Evolutionary conservation across 2,329 filamentous ascomycete species (phyloP).

Genomic region (Ceratocystiopsis sp.): DNA sequence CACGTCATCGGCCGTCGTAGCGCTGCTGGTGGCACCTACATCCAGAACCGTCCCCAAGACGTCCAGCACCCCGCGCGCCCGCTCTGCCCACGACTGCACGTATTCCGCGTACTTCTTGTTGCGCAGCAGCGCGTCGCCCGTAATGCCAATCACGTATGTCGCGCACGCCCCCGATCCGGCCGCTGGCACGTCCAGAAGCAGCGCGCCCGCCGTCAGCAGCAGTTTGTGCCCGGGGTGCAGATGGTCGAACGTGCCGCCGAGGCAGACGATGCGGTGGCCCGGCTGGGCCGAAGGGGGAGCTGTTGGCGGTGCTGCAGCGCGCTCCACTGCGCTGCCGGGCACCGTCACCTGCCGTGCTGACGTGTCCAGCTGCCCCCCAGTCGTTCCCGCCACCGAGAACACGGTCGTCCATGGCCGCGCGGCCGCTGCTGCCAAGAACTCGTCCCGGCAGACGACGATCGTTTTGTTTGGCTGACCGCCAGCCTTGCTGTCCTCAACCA

Average conservation of each 20-base stretch:
- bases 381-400: slow-evolving; percentile 49
- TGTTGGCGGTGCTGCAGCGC: neutral
- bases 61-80: slow-evolving; percentile 49
- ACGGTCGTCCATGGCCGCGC: slow-evolving; percentile 46
- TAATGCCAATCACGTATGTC: slow-evolving; percentile 63
- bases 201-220: slow-evolving; percentile 72
- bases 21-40: slow-evolving; percentile 25
- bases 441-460: slow-evolving; percentile 22
- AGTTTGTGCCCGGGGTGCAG: slow-evolving; percentile 91
- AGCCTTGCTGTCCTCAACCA: slow-evolving; percentile 43
- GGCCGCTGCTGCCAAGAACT: slow-evolving; percentile 20
- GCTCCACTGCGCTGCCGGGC: slow-evolving; percentile 29
- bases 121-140: slow-evolving; percentile 66
- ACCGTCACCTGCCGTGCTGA: slow-evolving; percentile 34
- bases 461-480: slow-evolving; percentile 15
- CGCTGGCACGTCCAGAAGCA: slow-evolving; percentile 43
- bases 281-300: neutral
- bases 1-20: slow-evolving; percentile 20
- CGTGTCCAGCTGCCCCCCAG: slow-evolving; percentile 40
- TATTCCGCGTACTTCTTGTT: slow-evolving; percentile 79
- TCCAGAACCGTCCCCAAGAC: slow-evolving; percentile 54
- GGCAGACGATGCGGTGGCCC: slow-evolving; percentile 46
- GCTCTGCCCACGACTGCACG: slow-evolving; percentile 63
- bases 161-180: slow-evolving; percentile 12
- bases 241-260: slow-evolving; percentile 94